Conservation (phyloP, 768 basidiomycete genomes). For the Suillus ampliporus region DNA sequence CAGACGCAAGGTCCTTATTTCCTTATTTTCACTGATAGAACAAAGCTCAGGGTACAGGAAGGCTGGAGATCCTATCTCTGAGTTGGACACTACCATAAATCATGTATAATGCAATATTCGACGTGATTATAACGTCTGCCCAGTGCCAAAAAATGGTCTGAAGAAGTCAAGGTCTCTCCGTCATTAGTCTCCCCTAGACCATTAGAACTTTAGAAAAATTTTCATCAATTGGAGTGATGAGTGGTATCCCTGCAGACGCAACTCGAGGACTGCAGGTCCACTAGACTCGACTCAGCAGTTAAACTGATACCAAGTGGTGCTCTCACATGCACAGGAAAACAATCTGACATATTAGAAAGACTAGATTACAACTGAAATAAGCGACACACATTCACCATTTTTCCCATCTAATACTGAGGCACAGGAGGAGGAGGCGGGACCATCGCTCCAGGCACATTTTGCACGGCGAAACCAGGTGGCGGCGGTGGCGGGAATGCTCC, state of each 20-base stretch:
- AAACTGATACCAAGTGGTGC: neutral
- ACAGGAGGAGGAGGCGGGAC: constrained; percentile 51
- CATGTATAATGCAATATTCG: too few relatives aligned
- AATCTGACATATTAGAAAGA: neutral
- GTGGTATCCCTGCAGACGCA: neutral
- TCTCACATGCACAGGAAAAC: neutral
- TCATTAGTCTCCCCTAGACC: too few relatives aligned
- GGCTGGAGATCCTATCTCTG: too few relatives aligned
- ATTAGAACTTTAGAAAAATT: too few relatives aligned
- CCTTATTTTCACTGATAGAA: too few relatives aligned
- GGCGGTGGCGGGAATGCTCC: constrained; percentile 66
- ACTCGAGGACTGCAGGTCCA: neutral
- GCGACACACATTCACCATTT: neutral
- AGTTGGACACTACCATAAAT: too few relatives aligned
- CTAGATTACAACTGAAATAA: neutral
- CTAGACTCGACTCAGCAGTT: neutral
- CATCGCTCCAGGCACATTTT: constrained; percentile 50
- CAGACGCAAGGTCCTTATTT: too few relatives aligned
- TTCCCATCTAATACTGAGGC: constrained; percentile 33
- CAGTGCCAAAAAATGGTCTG: too few relatives aligned
- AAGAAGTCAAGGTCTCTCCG: too few relatives aligned
- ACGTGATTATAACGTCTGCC: too few relatives aligned
- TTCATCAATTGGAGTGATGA: too few relatives aligned
- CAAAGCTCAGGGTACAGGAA: too few relatives aligned
- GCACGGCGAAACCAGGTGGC: constrained; percentile 64